phyloP scores from a whole-genome alignment of 179 eudicot species.

The Silene coronaria region DNA sequence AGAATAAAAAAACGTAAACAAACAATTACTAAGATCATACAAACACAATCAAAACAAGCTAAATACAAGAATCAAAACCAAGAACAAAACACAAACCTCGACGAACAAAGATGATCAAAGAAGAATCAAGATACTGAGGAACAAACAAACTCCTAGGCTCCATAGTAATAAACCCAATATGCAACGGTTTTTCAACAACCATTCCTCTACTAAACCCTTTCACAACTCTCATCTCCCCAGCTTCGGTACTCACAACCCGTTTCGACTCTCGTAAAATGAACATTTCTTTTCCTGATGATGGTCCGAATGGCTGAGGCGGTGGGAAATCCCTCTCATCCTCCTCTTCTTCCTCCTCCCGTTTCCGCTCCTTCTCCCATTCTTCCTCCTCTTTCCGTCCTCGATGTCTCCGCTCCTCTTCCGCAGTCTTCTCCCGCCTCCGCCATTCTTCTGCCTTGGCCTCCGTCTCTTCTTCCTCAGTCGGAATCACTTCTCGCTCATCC shows the following conservation, averaged over 20 bases:
- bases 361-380: not conserved
- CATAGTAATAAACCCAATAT: slow-evolving; percentile 75
- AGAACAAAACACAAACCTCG: slow-evolving; percentile 37
- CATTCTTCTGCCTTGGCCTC: slow-evolving; percentile 14
- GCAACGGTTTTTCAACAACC: slow-evolving; percentile 34
- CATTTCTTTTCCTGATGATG: slow-evolving; percentile 17
- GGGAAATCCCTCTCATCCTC: slow-evolving; percentile 3
- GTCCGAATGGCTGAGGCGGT: slow-evolving; percentile 12
- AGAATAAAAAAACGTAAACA: no score
- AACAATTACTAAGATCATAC: no score
- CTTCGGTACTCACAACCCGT: slow-evolving; percentile 53
- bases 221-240: slow-evolving; percentile 63
- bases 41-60: no score
- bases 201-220: slow-evolving; percentile 28
- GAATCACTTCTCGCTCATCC: not conserved
- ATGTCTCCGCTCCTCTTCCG: slow-evolving; percentile 1
- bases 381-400: slow-evolving; percentile 6
- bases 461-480: slow-evolving; percentile 19
- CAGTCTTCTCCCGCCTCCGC: slow-evolving; percentile 9
- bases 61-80: no score
- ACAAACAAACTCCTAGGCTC: slow-evolving; percentile 63
- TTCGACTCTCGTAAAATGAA: slow-evolving; percentile 40
- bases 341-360: slow-evolving; percentile 15
- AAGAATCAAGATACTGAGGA: slow-evolving; percentile 75
- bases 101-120: slow-evolving; percentile 56